phyloP scores from a whole-genome alignment of 2,329 filamentous ascomycete species.

The Colletotrichum cereale region DNA sequence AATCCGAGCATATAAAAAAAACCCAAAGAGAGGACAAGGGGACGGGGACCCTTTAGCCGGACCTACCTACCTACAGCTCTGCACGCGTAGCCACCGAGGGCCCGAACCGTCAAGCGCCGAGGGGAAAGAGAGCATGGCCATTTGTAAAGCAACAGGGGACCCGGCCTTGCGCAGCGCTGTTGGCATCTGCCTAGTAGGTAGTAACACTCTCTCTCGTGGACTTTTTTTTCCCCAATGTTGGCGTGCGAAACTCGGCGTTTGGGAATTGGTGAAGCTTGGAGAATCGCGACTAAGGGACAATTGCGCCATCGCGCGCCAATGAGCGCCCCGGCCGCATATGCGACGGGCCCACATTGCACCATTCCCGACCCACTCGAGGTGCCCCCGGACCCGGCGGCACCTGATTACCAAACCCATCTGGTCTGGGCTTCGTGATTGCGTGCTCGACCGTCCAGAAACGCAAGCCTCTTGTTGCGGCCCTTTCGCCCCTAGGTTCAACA shows the following conservation, averaged over 20 bases:
- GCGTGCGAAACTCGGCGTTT: slow-evolving; percentile 41
- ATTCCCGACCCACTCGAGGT: slow-evolving; percentile 34
- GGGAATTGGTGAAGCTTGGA: slow-evolving; percentile 39
- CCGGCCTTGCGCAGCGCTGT: slow-evolving; percentile 26
- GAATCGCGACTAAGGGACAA: slow-evolving; percentile 37
- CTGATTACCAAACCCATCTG: slow-evolving; percentile 35
- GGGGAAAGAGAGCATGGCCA: neutral
- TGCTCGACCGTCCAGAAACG: slow-evolving; percentile 34
- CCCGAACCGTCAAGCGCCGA: slow-evolving; percentile 1
- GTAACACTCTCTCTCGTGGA: neutral
- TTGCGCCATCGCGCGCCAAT: slow-evolving; percentile 41
- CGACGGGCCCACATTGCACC: slow-evolving; percentile 37
- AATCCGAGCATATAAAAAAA: slow-evolving; percentile 38
- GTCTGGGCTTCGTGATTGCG: slow-evolving; percentile 32
- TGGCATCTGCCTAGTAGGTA: too few species aligned
- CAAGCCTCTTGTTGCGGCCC: slow-evolving; percentile 26
- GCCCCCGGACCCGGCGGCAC: slow-evolving; percentile 13
- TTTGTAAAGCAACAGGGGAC: slow-evolving; percentile 19
- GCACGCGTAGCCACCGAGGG: slow-evolving; percentile 15
- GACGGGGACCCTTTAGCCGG: slow-evolving; percentile 18
- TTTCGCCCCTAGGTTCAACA: slow-evolving; percentile 28
- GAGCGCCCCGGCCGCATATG: neutral
- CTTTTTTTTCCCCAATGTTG: neutral
- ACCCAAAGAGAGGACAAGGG: slow-evolving; percentile 3
- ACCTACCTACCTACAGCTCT: slow-evolving; percentile 16